phyloP scores from a whole-genome alignment of 1,284 basidiomycete genomes.

The Ganoderma multipileum region DNA sequence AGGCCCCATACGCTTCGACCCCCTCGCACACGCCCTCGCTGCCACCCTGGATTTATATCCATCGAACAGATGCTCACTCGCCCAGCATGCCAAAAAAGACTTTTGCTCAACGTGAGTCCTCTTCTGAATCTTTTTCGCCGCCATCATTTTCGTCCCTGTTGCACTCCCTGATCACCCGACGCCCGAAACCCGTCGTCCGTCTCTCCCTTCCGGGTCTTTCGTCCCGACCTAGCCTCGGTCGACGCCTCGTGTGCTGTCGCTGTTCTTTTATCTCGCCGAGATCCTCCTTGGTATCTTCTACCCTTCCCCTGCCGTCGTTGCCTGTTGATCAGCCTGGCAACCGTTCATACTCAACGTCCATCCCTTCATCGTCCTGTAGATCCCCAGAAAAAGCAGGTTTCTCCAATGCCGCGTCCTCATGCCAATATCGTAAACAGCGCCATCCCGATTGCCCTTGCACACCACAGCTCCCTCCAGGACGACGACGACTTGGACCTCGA shows the following conservation, averaged over 20 bases:
- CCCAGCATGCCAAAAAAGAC: conserved; percentile 44
- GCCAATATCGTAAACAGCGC: conserved; percentile 64
- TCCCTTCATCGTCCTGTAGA: conserved; percentile 43
- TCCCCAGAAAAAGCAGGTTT: conserved; percentile 61
- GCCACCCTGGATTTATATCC: conserved; percentile 41
- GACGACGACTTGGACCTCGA: conserved; percentile 79
- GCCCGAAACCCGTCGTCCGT: conserved; percentile 17
- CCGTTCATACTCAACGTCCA: conserved; percentile 7
- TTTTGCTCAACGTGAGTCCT: conserved; percentile 38
- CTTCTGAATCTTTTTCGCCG: conserved; percentile 12
- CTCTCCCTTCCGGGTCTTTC: conserved; percentile 21
- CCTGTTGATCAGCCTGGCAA: conserved; percentile 19
- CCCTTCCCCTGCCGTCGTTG: conserved; percentile 9
- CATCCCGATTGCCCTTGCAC: conserved; percentile 35
- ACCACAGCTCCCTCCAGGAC: conserved; percentile 40
- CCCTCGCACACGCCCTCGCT: conserved; percentile 27
- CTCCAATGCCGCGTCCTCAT: conserved; percentile 71
- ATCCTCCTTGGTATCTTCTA: conserved; percentile 15
- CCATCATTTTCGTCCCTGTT: conserved; percentile 11
- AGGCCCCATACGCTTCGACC: conserved; percentile 33
- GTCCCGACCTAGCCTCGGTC: conserved; percentile 9
- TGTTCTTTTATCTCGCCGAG: conserved; percentile 12
- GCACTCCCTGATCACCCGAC: conserved; percentile 19
- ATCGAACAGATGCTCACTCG: conserved; percentile 39
- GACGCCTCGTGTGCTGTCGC: conserved; percentile 7